Percentiles rank a stretch among this genome's conserved stretches.
Evolutionary conservation across 73 alveolate genomes (phyloP).

Genomic region (Tetrahymena elliotti): DNA sequence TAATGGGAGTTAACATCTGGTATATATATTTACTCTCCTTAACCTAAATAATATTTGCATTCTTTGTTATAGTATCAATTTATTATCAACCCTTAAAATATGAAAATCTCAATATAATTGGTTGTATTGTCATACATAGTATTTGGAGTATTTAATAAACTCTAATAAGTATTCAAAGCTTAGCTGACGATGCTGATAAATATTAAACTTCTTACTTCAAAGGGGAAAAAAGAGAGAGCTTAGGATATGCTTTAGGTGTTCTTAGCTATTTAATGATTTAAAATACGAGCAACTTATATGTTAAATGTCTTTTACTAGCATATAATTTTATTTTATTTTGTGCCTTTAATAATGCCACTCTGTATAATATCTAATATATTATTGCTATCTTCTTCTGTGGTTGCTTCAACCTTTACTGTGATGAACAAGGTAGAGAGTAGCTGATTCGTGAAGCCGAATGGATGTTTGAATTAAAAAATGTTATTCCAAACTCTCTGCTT

Average conservation of each 20-base stretch:
- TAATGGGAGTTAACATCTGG: not conserved
- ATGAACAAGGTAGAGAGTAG: not conserved
- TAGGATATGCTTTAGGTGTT: not conserved
- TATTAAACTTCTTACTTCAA: not conserved
- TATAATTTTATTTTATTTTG: not conserved
- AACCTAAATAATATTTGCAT: not conserved
- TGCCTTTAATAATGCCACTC: not conserved
- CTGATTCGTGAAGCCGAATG: not conserved
- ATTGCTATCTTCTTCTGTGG: not conserved
- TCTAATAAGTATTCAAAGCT: not conserved
- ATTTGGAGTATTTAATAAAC: not conserved
- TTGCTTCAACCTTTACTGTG: not conserved
- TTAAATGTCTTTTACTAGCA: not conserved
- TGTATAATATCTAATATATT: not conserved
- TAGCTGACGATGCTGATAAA: not conserved
- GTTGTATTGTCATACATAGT: not conserved
- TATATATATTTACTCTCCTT: not conserved
- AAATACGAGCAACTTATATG: not conserved
- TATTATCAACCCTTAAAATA: not conserved
- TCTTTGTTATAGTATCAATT: not conserved
- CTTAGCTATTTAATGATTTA: not conserved
- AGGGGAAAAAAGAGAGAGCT: not conserved
- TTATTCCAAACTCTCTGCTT: not conserved
- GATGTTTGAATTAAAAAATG: not conserved
- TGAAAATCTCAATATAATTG: not conserved